phyloP scores from a whole-genome alignment of 176 grass and related monocot species.

The Carex cristatella region DNA sequence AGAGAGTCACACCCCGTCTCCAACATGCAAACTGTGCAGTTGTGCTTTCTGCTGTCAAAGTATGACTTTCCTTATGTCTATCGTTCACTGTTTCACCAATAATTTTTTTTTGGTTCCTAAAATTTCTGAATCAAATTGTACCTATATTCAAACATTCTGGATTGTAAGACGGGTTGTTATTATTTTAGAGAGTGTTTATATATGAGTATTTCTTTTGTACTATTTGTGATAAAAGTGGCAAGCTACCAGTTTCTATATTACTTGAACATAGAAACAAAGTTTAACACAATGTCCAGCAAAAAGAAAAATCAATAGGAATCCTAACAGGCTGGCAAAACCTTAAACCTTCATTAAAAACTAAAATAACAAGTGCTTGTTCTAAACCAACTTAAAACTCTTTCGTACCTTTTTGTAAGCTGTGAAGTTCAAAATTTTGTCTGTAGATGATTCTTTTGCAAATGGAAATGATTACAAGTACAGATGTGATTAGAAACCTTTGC shows the following conservation, averaged over 20 bases:
- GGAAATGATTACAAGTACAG: slow-evolving; percentile 94
- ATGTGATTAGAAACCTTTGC: slow-evolving; percentile 95
- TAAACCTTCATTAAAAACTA: neutral
- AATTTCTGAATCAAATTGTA: neutral
- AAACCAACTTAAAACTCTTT: neutral
- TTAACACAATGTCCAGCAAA: neutral
- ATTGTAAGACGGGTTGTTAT: neutral
- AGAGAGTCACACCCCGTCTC: slow-evolving; percentile 89
- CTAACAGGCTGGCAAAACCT: neutral
- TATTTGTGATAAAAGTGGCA: neutral
- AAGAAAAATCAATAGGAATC: neutral
- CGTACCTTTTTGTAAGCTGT: neutral
- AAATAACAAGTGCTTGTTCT: neutral
- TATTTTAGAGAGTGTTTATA: neutral
- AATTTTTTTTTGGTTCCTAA: neutral
- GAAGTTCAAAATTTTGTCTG: slow-evolving; percentile 3
- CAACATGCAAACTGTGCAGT: slow-evolving; percentile 99
- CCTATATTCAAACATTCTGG: neutral
- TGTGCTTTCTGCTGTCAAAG: slow-evolving; percentile 98
- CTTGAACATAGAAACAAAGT: neutral
- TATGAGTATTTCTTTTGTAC: neutral
- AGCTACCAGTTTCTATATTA: neutral
- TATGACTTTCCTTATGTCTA: slow-evolving; percentile 23
- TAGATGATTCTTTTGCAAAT: slow-evolving; percentile 99
- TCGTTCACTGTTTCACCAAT: neutral